Conservation (phyloP, 257 asterid genomes). For the Pogostemon cablin region DNA sequence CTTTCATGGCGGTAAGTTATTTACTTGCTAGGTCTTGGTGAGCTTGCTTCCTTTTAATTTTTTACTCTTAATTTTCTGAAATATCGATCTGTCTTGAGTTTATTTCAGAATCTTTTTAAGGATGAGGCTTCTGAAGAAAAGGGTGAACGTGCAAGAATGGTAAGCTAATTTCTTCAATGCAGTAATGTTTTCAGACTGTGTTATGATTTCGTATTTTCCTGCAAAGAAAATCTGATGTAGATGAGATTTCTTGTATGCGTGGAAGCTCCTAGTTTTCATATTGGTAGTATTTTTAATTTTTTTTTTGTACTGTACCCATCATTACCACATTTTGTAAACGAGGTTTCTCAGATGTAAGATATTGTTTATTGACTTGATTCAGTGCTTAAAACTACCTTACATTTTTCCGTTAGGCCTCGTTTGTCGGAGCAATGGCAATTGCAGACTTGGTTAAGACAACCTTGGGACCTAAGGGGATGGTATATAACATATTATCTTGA, state of each 20-base stretch:
- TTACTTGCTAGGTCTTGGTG: neutral
- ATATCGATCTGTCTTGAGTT: neutral
- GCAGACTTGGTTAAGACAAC: conserved; percentile 97
- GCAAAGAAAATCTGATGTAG: neutral
- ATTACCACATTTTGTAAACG: too few species aligned
- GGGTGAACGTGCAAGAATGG: conserved; percentile 98
- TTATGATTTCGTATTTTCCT: neutral
- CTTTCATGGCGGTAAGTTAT: conserved; percentile 43
- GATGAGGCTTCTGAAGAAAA: conserved; percentile 96
- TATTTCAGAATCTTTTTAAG: conserved; percentile 60
- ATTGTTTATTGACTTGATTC: neutral
- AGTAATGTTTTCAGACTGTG: neutral
- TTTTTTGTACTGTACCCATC: too few species aligned
- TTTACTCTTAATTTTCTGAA: conserved; percentile 5
- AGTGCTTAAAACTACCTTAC: conserved; percentile 21
- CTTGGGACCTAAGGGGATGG: conserved; percentile 99
- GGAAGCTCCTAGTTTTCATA: neutral
- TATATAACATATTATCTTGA: conserved; percentile 28
- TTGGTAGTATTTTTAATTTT: neutral
- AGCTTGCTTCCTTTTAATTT: conserved; percentile 5
- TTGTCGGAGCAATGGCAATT: conserved; percentile 93
- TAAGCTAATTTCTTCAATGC: conserved; percentile 36
- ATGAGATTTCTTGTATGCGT: neutral
- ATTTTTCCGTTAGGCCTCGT: conserved; percentile 66
- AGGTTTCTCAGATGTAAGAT: neutral